These are phyloP conservation scores for Fomitopsis palustris DNA, from an alignment of 1,284 basidiomycete genomes.

Conservation along the genomic window DNA sequence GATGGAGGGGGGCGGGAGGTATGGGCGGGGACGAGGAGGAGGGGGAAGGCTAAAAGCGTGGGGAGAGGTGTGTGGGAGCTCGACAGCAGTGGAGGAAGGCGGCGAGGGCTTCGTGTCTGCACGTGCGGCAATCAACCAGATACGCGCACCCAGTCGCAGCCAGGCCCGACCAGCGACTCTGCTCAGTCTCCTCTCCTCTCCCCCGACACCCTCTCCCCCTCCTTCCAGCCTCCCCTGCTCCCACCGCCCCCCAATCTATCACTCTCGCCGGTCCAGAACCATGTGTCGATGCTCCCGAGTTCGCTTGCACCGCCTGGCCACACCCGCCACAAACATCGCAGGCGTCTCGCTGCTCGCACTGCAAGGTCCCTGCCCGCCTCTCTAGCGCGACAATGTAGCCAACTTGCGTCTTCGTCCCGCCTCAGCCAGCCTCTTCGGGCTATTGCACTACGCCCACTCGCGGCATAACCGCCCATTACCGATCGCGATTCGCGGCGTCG, in stretches of 20 bases:
- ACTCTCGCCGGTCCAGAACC: background rate
- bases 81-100: conserved; percentile 6
- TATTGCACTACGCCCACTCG: background rate
- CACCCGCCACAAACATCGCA: background rate
- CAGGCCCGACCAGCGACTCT: background rate
- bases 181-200: background rate
- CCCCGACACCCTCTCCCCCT: background rate
- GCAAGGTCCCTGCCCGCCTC: background rate
- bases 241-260: background rate
- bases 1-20: conserved; percentile 7
- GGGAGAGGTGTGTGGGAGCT: conserved; percentile 11
- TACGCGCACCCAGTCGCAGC: conserved; percentile 2
- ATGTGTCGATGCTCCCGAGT: background rate
- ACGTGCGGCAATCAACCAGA: conserved; percentile 17
- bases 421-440: background rate
- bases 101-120: conserved; percentile 7
- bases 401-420: background rate
- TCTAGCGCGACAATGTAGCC: background rate
- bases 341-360: background rate
- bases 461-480: background rate
- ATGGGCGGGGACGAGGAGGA: conserved; percentile 15
- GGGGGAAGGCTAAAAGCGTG: conserved; percentile 17
- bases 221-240: background rate
- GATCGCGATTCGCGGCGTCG: background rate
- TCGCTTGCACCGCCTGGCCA: background rate